Percentiles rank a stretch among this genome's conserved stretches.
Evolutionary conservation across 345 rosid species (phyloP).

Genomic region (Theobroma cacao): DNA sequence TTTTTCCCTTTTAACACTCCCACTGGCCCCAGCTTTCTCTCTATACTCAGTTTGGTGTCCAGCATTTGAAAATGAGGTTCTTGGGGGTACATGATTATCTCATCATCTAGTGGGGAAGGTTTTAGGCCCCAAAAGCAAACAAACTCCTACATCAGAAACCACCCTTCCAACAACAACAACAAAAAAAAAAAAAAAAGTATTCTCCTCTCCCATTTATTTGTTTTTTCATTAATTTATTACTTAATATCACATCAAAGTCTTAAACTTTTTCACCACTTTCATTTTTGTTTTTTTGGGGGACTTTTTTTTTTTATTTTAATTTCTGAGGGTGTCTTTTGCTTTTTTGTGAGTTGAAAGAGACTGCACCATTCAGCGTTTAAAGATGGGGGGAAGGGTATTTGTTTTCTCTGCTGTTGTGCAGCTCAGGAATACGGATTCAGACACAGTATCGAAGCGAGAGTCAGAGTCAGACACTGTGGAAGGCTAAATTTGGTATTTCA

Average conservation of each 20-base stretch:
- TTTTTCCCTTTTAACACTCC: background rate
- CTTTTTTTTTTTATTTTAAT: background rate
- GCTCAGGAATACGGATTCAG: constrained; percentile 17
- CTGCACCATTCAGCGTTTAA: constrained; percentile 33
- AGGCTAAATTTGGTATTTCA: constrained; percentile 13
- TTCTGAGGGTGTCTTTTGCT: background rate
- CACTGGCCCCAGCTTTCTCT: constrained; percentile 19
- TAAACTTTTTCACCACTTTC: background rate
- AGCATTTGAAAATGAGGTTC: constrained; percentile 41
- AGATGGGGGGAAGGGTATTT: constrained; percentile 19
- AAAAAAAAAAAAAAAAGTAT: background rate
- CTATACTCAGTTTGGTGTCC: constrained; percentile 25
- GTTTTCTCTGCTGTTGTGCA: constrained; percentile 18
- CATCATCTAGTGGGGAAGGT: constrained; percentile 68
- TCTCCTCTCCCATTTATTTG: background rate
- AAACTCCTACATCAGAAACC: constrained; percentile 27
- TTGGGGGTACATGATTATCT: constrained; percentile 62
- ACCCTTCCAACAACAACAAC: background rate
- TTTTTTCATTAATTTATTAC: background rate
- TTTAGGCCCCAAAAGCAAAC: constrained; percentile 37
- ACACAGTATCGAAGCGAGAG: background rate
- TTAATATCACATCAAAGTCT: constrained; percentile 14
- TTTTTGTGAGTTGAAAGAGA: constrained; percentile 31
- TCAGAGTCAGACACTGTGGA: background rate
- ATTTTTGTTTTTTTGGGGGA: background rate